Base-by-base conservation (phyloP, 768 basidiomycete species). In the Russula lepida region DNA sequence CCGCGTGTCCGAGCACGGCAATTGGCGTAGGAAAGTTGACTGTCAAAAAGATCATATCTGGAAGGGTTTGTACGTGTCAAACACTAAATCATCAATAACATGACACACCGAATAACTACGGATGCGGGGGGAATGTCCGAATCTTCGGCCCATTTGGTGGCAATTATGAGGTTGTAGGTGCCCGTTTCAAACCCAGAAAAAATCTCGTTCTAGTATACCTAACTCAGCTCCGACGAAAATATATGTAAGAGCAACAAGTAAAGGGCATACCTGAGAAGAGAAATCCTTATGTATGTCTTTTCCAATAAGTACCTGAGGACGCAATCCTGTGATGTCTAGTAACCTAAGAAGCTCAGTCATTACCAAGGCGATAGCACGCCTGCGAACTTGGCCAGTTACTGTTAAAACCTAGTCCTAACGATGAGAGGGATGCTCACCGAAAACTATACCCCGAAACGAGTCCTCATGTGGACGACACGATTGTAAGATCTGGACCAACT, bases 31-130 rank as follows among this genome's bases (percentile, higher is more conserved):
- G 84, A 84, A 6, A 85, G 68, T 55, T 83, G 82, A 63, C 84
- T 83, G 64, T 85, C 81, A 58, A 82, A 83, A 0, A 84, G 68
- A 66, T 86, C 79, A 65, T 78, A 86, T 30, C 86, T 88, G 39
- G 41, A 35, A 60, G 39, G 8, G 41, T 41, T 39, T 19, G 68
- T 55, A 59, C 39, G 59, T 47, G 39, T 56, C 27, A 6, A 25
- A 52, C 27, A 32, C 48, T 13, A 25, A 41, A 55, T 1, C 27
- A 17, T 21, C 27, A 39, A n/a, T 47, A 53, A 32, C 15, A 15
- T 52, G 15, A 65, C 79, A 49, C 62, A 88, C 88, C 84, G 77
- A 67, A 91, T 78, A 11, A 91, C 78, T 30, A 85, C 71, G 7
- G 80, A 77, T 7, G 78, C 80, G 32, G 76, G 76, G 6, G 84